phyloP scores from a whole-genome alignment of 495 filamentous ascomycete species.

The Neurospora tetraspora region DNA sequence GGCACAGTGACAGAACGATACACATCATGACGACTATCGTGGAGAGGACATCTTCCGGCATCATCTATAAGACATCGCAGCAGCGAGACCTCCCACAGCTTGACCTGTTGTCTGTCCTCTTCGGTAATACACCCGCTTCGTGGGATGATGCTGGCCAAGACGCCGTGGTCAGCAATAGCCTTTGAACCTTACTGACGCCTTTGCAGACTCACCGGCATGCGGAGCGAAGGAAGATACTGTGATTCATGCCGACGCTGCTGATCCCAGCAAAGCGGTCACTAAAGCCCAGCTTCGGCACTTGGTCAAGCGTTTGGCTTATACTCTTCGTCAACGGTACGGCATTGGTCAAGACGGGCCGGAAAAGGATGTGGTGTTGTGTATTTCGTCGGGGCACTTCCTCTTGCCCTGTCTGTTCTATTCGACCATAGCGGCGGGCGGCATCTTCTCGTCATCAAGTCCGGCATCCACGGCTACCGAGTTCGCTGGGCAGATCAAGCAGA shows the following conservation, averaged over 20 bases:
- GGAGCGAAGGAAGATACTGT: conserved; percentile 12
- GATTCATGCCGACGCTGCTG: conserved; percentile 32
- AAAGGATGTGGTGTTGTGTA: conserved; percentile 41
- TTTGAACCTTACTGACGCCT: background rate
- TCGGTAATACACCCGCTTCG: conserved; percentile 1
- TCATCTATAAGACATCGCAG: conserved; percentile 79
- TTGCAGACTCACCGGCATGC: background rate
- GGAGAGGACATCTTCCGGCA: conserved; percentile 85
- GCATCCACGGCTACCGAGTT: conserved; percentile 33
- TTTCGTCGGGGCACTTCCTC: conserved; percentile 39
- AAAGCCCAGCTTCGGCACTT: conserved; percentile 35
- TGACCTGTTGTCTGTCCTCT: conserved; percentile 8
- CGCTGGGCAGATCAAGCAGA: conserved; percentile 30
- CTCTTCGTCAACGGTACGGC: conserved; percentile 36
- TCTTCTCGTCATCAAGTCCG: conserved; percentile 37
- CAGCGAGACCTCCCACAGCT: conserved; percentile 2
- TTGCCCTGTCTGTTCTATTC: conserved; percentile 38
- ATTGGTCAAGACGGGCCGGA: conserved; percentile 36
- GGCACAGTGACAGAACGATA: background rate
- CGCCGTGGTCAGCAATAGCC: background rate
- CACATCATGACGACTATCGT: conserved; percentile 35
- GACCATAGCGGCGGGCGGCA: conserved; percentile 39
- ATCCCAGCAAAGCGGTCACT: conserved; percentile 36
- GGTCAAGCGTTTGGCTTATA: conserved; percentile 34
- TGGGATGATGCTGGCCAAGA: background rate